phyloP scores from a whole-genome alignment of 2,329 filamentous ascomycete species.

The Colletotrichum abscissum region DNA sequence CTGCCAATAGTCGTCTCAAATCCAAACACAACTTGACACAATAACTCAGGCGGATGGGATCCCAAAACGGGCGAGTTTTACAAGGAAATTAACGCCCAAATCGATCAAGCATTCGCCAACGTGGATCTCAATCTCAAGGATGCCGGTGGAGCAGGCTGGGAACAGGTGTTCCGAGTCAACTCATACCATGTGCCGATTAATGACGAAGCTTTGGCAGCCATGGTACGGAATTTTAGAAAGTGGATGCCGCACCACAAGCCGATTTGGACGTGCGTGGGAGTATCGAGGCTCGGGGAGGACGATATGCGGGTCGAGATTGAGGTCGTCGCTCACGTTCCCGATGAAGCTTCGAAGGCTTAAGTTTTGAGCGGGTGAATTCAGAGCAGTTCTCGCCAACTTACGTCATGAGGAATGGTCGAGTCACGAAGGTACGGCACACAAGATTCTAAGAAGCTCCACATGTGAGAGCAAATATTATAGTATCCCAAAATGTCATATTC shows the following conservation, averaged over 20 bases:
- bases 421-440: too few species aligned
- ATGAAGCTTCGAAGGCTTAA: conserved; percentile 43
- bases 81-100: conserved; percentile 54
- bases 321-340: conserved; percentile 58
- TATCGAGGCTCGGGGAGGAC: conserved; percentile 56
- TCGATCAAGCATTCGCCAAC: conserved; percentile 67
- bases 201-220: conserved; percentile 50
- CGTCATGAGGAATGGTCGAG: neutral
- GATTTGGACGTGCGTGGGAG: conserved; percentile 65
- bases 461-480: neutral
- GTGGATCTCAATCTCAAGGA: conserved; percentile 61
- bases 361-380: too few species aligned
- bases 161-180: conserved; percentile 62
- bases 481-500: neutral
- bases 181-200: conserved; percentile 57
- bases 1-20: neutral
- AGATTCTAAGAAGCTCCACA: neutral
- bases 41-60: conserved; percentile 46
- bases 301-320: conserved; percentile 71
- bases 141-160: conserved; percentile 67
- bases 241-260: conserved; percentile 65
- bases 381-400: too few species aligned
- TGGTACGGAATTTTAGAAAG: conserved; percentile 59
- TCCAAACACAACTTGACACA: neutral
- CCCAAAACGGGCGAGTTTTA: conserved; percentile 41